Evolutionary conservation across 371 early-diverging fungal genomes (phyloP).

Genomic region (Mortierella sp.): DNA sequence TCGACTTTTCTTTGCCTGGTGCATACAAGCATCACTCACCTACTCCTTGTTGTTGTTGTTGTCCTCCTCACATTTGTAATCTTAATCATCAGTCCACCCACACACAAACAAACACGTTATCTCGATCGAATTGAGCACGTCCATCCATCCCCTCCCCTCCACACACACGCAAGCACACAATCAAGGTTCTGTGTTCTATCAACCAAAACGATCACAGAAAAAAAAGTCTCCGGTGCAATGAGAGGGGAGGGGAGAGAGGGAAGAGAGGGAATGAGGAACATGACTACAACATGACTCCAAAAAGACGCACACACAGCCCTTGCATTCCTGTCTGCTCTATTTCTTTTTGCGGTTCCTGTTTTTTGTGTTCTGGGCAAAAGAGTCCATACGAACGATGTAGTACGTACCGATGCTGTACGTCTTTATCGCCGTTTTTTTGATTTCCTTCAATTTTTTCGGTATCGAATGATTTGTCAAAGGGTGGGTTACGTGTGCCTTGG

Average conservation of each 20-base stretch:
- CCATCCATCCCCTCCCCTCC: background rate
- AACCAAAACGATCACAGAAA: background rate
- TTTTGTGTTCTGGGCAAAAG: background rate
- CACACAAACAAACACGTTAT: background rate
- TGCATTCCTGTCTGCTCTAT: background rate
- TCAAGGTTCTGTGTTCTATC: background rate
- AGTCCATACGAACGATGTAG: background rate
- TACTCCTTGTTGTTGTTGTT: background rate
- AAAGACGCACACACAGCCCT: background rate
- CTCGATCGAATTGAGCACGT: background rate
- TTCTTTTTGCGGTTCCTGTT: background rate
- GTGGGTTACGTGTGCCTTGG: background rate
- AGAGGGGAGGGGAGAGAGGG: background rate
- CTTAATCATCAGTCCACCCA: background rate
- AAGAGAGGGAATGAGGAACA: background rate
- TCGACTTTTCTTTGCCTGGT: background rate
- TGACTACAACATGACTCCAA: conserved; percentile 6
- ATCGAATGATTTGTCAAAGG: background rate
- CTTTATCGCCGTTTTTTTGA: background rate
- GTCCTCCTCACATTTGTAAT: background rate
- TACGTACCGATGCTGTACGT: background rate
- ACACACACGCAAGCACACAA: background rate
- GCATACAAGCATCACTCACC: background rate
- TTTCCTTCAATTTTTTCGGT: background rate
- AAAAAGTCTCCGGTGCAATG: background rate